A percentile compares a stretch with the other conserved stretches of the same genome.
phyloP scores from a whole-genome alignment of 78 protist species.

The Andalucia godoyi region DNA sequence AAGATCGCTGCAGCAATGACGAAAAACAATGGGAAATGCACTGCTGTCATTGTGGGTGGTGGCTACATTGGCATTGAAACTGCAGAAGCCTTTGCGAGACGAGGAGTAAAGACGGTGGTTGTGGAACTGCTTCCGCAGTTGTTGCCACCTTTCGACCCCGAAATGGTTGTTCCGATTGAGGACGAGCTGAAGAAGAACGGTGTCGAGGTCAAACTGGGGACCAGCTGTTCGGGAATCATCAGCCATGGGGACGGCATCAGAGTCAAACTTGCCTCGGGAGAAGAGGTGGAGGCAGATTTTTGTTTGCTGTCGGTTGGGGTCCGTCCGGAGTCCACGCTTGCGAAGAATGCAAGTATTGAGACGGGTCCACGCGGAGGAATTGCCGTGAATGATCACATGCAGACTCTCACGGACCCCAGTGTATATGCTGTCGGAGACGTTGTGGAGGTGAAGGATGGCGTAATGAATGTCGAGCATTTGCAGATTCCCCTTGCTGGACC shows the following conservation, averaged over 20 bases:
- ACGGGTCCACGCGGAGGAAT: constrained; percentile 5
- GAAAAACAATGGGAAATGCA: not conserved
- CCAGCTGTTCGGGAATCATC: not conserved
- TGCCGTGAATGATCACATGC: constrained; percentile 8
- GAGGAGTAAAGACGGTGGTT: constrained; percentile 2
- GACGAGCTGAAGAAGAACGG: not conserved
- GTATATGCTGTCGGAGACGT: constrained; percentile 39
- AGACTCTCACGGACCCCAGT: constrained; percentile 15
- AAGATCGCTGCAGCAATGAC: not conserved
- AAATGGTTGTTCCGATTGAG: constrained; percentile 12
- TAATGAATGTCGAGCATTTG: not conserved
- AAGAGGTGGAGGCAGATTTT: not conserved
- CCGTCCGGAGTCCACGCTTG: constrained; percentile 17
- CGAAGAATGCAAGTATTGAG: constrained; percentile 22
- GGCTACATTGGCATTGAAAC: constrained; percentile 62
- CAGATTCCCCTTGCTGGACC: constrained; percentile 35
- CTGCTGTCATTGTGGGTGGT: constrained; percentile 29
- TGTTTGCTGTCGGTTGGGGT: constrained; percentile 38
- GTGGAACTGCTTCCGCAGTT: constrained; percentile 33
- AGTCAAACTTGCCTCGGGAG: not conserved
- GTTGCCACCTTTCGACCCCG: constrained; percentile 30
- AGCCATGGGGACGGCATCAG: not conserved
- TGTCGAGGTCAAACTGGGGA: not conserved
- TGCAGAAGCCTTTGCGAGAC: constrained; percentile 14
- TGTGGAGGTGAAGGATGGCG: not conserved